Percentiles rank a stretch among this genome's conserved stretches.
These are phyloP conservation scores for Santalum album DNA, from an alignment of 164 flowering plant species.

Conservation along the genomic window DNA sequence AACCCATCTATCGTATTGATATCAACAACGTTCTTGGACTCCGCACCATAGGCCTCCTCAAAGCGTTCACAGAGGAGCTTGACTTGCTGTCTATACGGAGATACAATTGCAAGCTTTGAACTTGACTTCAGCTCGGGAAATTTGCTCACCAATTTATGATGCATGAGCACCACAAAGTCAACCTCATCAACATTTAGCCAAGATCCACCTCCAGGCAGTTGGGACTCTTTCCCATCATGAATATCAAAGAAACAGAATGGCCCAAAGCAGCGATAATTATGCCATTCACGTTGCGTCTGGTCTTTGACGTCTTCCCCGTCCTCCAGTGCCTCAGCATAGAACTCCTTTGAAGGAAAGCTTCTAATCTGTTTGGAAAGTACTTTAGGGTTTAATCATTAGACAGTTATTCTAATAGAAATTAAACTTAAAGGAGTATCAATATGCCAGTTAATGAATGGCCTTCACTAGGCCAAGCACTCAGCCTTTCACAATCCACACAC, in stretches of 20 bases:
- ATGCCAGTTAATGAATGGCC: too few relatives aligned
- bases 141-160: conserved; percentile 49
- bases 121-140: conserved; percentile 77
- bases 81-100: conserved; percentile 82
- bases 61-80: conserved; percentile 65
- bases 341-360: conserved; percentile 87
- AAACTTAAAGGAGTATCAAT: too few relatives aligned
- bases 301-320: conserved; percentile 65
- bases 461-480: too few relatives aligned
- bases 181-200: conserved; percentile 75
- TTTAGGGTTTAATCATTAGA: too few relatives aligned
- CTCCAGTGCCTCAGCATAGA: conserved; percentile 63
- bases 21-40: conserved; percentile 66
- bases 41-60: conserved; percentile 49
- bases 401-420: too few relatives aligned
- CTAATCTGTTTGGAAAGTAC: conserved; percentile 47
- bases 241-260: conserved; percentile 92
- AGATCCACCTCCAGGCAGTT: conserved; percentile 72
- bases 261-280: conserved; percentile 72
- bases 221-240: conserved; percentile 70
- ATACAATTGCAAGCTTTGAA: conserved; percentile 69
- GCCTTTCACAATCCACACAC: too few relatives aligned
- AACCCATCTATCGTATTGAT: conserved; percentile 90
- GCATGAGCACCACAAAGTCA: conserved; percentile 69
- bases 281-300: conserved; percentile 71